These are phyloP conservation scores for Piper betle DNA, from an alignment of 164 flowering plant species.

Conservation along the genomic window DNA sequence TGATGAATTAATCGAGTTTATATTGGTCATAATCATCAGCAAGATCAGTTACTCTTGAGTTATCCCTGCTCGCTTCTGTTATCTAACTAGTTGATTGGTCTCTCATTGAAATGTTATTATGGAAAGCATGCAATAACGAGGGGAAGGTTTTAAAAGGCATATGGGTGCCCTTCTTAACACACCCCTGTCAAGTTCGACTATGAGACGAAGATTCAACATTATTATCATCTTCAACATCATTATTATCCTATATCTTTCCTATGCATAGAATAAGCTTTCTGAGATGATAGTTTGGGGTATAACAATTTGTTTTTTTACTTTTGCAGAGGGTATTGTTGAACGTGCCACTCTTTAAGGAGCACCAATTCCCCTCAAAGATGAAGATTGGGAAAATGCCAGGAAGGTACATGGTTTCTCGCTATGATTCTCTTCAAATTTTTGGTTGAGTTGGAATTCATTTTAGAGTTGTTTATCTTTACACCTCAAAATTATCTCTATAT, in stretches of 20 bases:
- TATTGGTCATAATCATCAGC: too few relatives aligned
- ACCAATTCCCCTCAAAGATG: constrained; percentile 67
- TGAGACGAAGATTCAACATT: not conserved
- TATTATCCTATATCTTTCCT: not conserved
- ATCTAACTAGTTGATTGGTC: not conserved
- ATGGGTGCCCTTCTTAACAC: too few relatives aligned
- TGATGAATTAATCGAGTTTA: not conserved
- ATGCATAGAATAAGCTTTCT: constrained; percentile 6
- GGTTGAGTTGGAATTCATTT: too few relatives aligned
- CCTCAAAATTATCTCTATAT: too few relatives aligned
- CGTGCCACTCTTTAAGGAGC: constrained; percentile 96
- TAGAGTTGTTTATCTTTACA: too few relatives aligned
- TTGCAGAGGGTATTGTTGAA: constrained; percentile 50
- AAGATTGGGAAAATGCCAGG: constrained; percentile 76
- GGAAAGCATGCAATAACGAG: not conserved
- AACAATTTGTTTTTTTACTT: not conserved
- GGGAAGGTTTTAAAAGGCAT: too few relatives aligned
- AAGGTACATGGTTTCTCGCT: constrained; percentile 61
- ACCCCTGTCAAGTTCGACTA: not conserved
- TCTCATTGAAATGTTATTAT: not conserved
- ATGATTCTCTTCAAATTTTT: too few relatives aligned
- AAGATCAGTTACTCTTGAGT: not conserved
- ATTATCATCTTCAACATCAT: not conserved
- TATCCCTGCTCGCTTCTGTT: not conserved
- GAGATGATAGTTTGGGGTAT: constrained; percentile 15